Base-by-base conservation (phyloP, 192 early-diverging fungal species). In the Entomortierella beljakovae region DNA sequence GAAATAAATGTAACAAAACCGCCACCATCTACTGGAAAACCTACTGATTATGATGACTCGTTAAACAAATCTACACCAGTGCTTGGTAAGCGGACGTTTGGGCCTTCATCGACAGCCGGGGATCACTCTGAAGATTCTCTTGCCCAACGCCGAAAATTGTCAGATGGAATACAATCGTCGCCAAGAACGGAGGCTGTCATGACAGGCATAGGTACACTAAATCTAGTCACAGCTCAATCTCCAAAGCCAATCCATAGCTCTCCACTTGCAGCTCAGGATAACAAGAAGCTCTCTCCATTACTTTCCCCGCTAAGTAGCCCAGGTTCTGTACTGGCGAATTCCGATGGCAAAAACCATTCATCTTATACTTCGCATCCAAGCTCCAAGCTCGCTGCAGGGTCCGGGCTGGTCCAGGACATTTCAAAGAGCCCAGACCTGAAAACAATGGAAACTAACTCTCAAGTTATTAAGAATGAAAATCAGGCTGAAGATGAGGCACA, bases 111-210 rank as follows among this genome's bases (percentile, higher is more conserved):
- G 22, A 35, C 56, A 0, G 60, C 35, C 3, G 75, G 52, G 0
- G 67, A 59, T 8, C 55, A 29, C 4, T 32, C 61, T 0, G 67
- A 64, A 20, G 62, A 70, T 5, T 49, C 75, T 3, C 22, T 79
- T n/a, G 49, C 68, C 10, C 66, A 64, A 31, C 53, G 64, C 8
- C 66, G 75, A 43, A 79, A 79, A 40, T 28, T 79, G 11, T 79
- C 75, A 6, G 73, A 77, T 57, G 61, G 29, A 16, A 23, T 56
- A 18, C 61, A 40, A 3, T 38, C 58, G 16, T 79, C 68, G 1
- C 66, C 60, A 16, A 68, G 50, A 31, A 55, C 61, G 7, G 73
- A 77, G 15, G 31, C 73, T 16, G 38, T 56, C 15, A 43, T 59
- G 23, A 40, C 66, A 9, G 57, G 55, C 4, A 43, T 68, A n/a